A percentile compares a stretch with the other conserved stretches of the same genome.
Conservation (phyloP, 208 protist genomes). For the Lotmaria passim region DNA sequence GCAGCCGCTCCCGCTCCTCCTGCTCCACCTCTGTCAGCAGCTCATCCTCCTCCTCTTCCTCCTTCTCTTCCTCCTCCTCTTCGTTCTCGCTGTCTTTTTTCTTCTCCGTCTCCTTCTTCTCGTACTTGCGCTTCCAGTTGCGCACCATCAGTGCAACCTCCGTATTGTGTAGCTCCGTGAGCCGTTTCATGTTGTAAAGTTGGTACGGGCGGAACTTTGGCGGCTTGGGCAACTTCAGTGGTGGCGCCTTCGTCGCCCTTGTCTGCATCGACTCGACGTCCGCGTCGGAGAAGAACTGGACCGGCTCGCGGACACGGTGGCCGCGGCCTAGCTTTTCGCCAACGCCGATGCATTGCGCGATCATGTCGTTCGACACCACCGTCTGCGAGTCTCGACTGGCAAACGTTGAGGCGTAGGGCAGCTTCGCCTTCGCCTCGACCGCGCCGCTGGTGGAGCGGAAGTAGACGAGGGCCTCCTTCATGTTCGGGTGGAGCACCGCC, state of each 20-base stretch:
- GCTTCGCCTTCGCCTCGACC: conserved; percentile 76
- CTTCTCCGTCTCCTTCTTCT: conserved; percentile 18
- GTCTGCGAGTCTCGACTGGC: conserved; percentile 65
- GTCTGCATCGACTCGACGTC: conserved; percentile 70
- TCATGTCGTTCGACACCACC: conserved; percentile 85
- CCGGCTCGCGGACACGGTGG: conserved; percentile 72
- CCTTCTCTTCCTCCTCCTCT: conserved; percentile 12
- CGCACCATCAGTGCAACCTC: conserved; percentile 81
- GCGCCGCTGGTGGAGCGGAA: conserved; percentile 80
- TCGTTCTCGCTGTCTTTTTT: conserved; percentile 18
- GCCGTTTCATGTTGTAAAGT: conserved; percentile 81
- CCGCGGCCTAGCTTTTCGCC: conserved; percentile 88
- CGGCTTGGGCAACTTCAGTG: conserved; percentile 66
- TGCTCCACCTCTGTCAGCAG: conserved; percentile 71
- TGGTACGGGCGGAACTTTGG: conserved; percentile 80
- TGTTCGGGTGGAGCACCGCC: conserved; percentile 83
- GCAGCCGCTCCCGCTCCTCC: conserved; percentile 80
- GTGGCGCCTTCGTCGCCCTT: conserved; percentile 54
- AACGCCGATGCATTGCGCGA: conserved; percentile 67
- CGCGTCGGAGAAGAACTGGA: conserved; percentile 67
- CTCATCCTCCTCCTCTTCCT: conserved; percentile 48
- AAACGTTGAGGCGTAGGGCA: conserved; percentile 72
- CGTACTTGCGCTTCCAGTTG: conserved; percentile 78
- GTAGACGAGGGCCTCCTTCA: conserved; percentile 82
- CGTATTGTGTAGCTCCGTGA: conserved; percentile 84